Evolutionary conservation across 106 monocot genomes (phyloP).

Genomic region (Cymbidium sinense): DNA sequence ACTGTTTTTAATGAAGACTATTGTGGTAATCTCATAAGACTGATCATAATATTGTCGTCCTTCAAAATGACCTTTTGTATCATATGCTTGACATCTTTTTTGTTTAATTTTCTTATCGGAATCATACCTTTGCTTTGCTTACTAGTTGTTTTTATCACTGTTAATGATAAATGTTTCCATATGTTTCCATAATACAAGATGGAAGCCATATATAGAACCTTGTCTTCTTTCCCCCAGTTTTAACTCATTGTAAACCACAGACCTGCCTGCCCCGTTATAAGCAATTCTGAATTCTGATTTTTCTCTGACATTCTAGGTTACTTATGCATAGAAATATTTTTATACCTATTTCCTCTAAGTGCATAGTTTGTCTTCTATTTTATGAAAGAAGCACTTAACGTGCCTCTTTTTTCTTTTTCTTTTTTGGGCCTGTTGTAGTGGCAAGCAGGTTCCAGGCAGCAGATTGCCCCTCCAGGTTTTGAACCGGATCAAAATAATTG

Average conservation of each 20-base stretch:
- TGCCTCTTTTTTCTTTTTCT: not conserved
- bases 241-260: not conserved
- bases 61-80: not conserved
- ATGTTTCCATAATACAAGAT: not conserved
- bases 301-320: not conserved
- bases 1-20: not conserved
- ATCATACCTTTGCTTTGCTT: not conserved
- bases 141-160: not conserved
- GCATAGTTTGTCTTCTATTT: not conserved
- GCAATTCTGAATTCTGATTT: constrained; percentile 5
- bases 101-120: not conserved
- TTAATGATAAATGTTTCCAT: not conserved
- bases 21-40: not conserved
- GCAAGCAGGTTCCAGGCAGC: constrained; percentile 75
- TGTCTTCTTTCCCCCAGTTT: not conserved
- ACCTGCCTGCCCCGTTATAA: not conserved
- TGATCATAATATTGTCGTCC: not conserved
- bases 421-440: constrained; percentile 35
- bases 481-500: constrained; percentile 76
- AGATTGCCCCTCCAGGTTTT: constrained; percentile 25
- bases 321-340: not conserved
- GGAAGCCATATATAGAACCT: not conserved
- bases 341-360: not conserved
- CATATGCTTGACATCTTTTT: not conserved
- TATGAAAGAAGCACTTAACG: not conserved